Evolutionary conservation across 2,329 filamentous ascomycete genomes (phyloP), one percentile per base, ranked within the genome.

Genomic region (Aspergillus quadrilineatus): DNA sequence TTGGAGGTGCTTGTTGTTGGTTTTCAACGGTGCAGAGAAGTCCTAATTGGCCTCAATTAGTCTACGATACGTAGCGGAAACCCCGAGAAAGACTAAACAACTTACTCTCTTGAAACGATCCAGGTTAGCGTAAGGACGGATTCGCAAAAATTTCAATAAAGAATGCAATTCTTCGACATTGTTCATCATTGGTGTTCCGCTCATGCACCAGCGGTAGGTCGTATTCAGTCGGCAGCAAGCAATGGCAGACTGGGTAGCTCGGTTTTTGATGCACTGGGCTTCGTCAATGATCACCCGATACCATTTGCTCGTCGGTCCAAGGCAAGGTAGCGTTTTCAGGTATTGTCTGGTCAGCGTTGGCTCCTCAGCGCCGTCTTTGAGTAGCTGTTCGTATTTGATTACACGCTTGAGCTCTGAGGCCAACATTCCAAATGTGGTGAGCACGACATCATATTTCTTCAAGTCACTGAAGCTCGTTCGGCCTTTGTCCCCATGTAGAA

Each of bases 121-220:
- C 75, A 82, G 82, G 12, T 83, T 78, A 64, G 82, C 84, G 71
- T 94, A 96, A 2, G 90, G 91, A 58, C 81, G 81, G 67, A 95
- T 92, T 2, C 81, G 80, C 14, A 96, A 79, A 66, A 96, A 97
- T 2, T 84, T 82, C 44, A 96, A 79, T 17, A 96, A 75, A 0
- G 90, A 89, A 66, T 84, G 92, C 3, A 96, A 78, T 65, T 97
- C 92, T 26, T 83, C 79, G 2, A 93, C 85, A 10, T 82, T 85
- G 65, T 96, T 96, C 88, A 94, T 94, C 88, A 93, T 92, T 0
- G 90, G 90, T 0, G 90, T 94, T 28, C 90, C 90, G 34, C 87
- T 90, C 71, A 93, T 82, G 67, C 88, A 91, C 77, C 89, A 86
- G 47, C 89, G 81, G 67, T 89, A 84, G 36, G 76, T 78, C 12